Conservation (phyloP, 176 grass and related monocot genomes). For the Carex littledalei region DNA sequence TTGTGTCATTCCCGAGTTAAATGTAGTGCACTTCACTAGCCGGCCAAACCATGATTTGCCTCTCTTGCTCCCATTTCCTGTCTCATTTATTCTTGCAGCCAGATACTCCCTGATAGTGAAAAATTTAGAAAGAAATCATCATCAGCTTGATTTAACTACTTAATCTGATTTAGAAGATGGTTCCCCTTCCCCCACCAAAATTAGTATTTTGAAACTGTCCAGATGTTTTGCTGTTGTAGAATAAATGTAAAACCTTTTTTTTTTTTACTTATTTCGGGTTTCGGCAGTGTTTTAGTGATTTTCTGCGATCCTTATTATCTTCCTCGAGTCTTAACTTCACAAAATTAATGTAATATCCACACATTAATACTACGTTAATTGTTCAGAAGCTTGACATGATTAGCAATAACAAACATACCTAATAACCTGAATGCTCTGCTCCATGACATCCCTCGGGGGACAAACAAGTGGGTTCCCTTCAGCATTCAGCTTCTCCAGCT, state of each 20-base stretch:
- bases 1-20: conserved; percentile 38
- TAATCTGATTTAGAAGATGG: background rate
- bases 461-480: conserved; percentile 65
- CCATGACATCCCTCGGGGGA: conserved; percentile 71
- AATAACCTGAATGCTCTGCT: conserved; percentile 71
- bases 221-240: no score
- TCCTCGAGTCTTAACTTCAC: background rate
- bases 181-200: background rate
- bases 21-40: conserved; percentile 57
- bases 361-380: background rate
- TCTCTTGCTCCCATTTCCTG: conserved; percentile 24
- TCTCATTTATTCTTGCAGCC: conserved; percentile 53
- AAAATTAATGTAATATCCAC: background rate
- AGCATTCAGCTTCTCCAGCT: conserved; percentile 58
- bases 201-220: background rate
- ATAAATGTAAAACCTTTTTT: no score
- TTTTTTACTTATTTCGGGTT: no score
- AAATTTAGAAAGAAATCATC: background rate
- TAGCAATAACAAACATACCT: conserved; percentile 26
- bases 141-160: background rate
- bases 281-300: no score
- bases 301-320: no score
- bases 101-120: conserved; percentile 36
- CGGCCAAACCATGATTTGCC: conserved; percentile 48
- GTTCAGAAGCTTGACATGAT: background rate